A percentile compares a stretch with the other conserved stretches of the same genome.
Evolutionary conservation across 2,329 filamentous ascomycete genomes (phyloP).

Genomic region (Botrytis deweyae): DNA sequence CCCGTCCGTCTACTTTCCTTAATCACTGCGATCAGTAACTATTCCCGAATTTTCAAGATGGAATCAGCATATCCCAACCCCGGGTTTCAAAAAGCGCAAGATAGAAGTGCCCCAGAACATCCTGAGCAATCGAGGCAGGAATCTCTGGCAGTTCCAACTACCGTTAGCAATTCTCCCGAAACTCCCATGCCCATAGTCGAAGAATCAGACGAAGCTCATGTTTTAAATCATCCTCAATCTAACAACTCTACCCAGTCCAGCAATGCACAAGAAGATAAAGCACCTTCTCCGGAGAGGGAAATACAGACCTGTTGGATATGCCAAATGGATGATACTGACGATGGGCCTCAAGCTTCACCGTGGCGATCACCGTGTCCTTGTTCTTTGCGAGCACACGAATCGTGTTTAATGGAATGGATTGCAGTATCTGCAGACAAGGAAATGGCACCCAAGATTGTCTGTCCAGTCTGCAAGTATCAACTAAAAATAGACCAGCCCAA

Average conservation of each 20-base stretch:
- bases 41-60: background rate
- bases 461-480: constrained; percentile 84
- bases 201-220: background rate
- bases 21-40: background rate
- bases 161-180: background rate
- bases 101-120: background rate
- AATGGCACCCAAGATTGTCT: constrained; percentile 72
- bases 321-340: constrained; percentile 55
- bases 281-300: constrained; percentile 21
- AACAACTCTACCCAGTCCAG: background rate
- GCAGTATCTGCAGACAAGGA: constrained; percentile 60
- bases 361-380: constrained; percentile 93
- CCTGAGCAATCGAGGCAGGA: constrained; percentile 4
- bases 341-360: constrained; percentile 45
- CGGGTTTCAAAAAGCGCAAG: background rate
- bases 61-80: constrained; percentile 6
- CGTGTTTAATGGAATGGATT: constrained; percentile 88
- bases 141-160: background rate
- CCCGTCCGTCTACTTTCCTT: background rate
- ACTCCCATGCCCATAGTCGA: background rate
- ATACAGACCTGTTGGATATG: constrained; percentile 61
- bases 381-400: constrained; percentile 85
- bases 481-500: constrained; percentile 75
- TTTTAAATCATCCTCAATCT: constrained; percentile 17
- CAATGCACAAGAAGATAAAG: background rate